Conservation (phyloP, 2,329 filamentous ascomycete species). For the Beauveria caledonica region DNA sequence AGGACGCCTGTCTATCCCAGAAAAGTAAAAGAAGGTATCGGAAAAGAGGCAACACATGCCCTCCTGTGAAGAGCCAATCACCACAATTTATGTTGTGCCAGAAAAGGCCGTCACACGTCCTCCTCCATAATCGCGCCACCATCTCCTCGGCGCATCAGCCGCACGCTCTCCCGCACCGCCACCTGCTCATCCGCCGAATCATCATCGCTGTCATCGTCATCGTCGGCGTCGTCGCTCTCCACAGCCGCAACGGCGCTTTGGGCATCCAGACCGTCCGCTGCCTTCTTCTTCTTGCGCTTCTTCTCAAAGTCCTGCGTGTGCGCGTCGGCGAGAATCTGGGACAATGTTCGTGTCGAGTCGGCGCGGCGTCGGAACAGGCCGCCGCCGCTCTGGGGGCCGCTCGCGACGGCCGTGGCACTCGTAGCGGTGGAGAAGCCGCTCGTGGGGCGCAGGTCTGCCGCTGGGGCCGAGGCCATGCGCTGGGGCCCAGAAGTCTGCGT, state of each 20-base stretch:
- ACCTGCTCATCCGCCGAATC: conserved; percentile 17
- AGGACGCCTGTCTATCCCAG: background rate
- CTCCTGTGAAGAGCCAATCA: background rate
- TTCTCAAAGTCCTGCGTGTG: conserved; percentile 91
- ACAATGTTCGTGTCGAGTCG: conserved; percentile 32
- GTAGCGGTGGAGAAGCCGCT: conserved; percentile 8
- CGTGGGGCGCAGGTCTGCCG: background rate
- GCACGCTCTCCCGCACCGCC: conserved; percentile 1
- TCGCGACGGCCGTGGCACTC: conserved; percentile 17
- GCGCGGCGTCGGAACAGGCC: conserved; percentile 23
- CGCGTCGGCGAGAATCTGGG: conserved; percentile 67
- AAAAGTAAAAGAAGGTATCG: background rate
- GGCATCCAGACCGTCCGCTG: background rate
- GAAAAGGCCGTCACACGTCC: background rate
- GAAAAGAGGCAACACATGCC: background rate
- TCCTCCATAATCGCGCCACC: background rate
- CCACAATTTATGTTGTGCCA: background rate
- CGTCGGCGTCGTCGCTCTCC: conserved; percentile 23
- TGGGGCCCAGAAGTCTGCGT: background rate
- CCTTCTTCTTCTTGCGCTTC: conserved; percentile 38
- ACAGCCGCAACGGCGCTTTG: conserved; percentile 14
- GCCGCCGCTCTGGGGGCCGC: conserved; percentile 9
- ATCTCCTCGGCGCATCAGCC: background rate
- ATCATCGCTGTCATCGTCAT: conserved; percentile 28
- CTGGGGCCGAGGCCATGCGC: background rate